Evolutionary conservation across 345 rosid species (phyloP), one percentile per base, ranked within the genome.

Genomic region (Euphorbia tirucalli): DNA sequence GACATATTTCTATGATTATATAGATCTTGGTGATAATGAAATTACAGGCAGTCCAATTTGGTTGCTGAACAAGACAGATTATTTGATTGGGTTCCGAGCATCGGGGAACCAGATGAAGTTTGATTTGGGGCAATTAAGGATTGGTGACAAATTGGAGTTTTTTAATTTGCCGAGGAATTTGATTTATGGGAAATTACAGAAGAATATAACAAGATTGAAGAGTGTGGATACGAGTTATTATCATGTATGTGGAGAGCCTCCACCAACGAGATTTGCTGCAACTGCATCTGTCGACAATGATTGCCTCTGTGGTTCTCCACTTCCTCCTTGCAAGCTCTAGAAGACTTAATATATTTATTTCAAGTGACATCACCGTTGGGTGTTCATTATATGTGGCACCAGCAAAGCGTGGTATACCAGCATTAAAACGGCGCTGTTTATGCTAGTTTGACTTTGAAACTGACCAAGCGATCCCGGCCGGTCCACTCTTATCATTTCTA

Each of bases 201-300:
- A 50, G 27, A 74, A 69, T 3, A 74, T 89, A 32, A 78, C 87
- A 6, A 82, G 87, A 0, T 60, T 89, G 79, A 66, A 70, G 28
- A 79, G 62, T 18, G 48, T 89, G 74, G 85, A 87, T 59, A 79
- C 86, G 41, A 91, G 94, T 57, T 74, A 82, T 39, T 87, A 89
- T 75, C 78, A 84, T 72, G 85, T 91, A 1, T 89, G 97, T 19
- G 93, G 97, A 56, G 69, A 83, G 84, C 75, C 89, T 66, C 97
- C 97, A 30, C 57, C 76, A 10, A 75, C 78, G 1, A 87, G 80
- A 70, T 90, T 90, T 18, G 76, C 88, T n/a, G 89, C 83, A 1
- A 75, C 81, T 30, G 75, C 85, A 21, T 88, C 85, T 48, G 78
- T 75, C 0, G 78, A 70, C 0, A 75, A 75, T 69, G 73, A 54